Base-by-base conservation (phyloP, 345 rosid species). In the Pistacia integerrima region DNA sequence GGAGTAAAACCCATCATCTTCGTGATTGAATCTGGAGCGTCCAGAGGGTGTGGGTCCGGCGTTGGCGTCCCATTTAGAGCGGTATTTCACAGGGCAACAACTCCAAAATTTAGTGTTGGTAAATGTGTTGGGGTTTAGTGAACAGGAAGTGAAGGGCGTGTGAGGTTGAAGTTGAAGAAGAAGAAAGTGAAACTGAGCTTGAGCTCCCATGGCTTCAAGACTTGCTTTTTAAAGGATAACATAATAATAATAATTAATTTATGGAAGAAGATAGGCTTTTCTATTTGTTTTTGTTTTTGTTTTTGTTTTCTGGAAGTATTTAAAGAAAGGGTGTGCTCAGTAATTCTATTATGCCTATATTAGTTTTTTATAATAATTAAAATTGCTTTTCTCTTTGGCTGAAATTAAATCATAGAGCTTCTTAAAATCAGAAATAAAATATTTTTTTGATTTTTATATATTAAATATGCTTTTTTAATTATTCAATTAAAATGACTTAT, bases 21-120 rank as follows among this genome's bases (percentile, higher is more conserved):
- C 62, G 11, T 35, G 51, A 54, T 81, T 63, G 64, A 77, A 69
- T 63, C 69, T 11, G 75, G 55, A 74, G 64, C 76, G 76, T 59
- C 64, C 52, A 25, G 63, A 30, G 9, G 55, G 55, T 41, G 46
- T 41, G 46, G 8, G 8, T 8, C 46, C 46, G 9, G 46, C 41
- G 22, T 22, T 70, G 62, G 51, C 0, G 18, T 70, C 74, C 18
- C 51, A 41, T 28, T 36, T 59, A 56, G 74, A 18, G 63, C 64
- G 74, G 61, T 58, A 18, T 22, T 61, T 52, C 14, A 46, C 0
- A 41, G 44, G 35, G 44, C 33, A 20, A 22, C 63, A 55, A 18
- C 38, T 4, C 17, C 35, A 57, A 33, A 12, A 36, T 70, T 14
- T 56, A 12, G 17, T 11, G 18, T n/a, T 70, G 35, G 67, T 0